Percentiles rank a stretch among this genome's conserved stretches.
These are phyloP conservation scores for Platanthera guangdongensis DNA, from an alignment of 106 monocot genomes.

Conservation along the genomic window DNA sequence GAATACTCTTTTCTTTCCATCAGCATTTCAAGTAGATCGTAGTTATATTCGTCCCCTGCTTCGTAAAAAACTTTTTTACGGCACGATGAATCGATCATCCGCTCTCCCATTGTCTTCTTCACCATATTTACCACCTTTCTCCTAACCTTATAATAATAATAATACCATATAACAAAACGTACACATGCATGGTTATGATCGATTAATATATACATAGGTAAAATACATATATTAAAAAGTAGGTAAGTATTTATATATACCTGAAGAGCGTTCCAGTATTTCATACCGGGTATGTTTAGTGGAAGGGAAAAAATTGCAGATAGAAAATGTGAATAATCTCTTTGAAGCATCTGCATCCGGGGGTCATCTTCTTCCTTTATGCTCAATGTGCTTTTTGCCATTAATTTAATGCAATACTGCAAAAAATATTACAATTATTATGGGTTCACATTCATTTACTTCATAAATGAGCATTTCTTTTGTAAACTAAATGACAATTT, in stretches of 20 bases:
- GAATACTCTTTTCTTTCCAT: slow-evolving; percentile 14
- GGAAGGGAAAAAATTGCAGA: slow-evolving; percentile 5
- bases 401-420: slow-evolving; percentile 22
- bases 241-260: slow-evolving; percentile 3
- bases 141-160: background rate
- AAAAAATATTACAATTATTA: too few relatives aligned
- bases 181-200: too few relatives aligned
- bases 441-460: too few relatives aligned
- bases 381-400: slow-evolving; percentile 14
- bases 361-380: slow-evolving; percentile 6
- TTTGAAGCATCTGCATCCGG: slow-evolving; percentile 3
- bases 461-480: too few relatives aligned
- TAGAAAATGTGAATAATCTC: slow-evolving; percentile 9
- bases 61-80: too few relatives aligned
- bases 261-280: slow-evolving; percentile 17
- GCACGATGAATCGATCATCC: background rate
- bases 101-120: slow-evolving; percentile 7
- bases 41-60: too few relatives aligned
- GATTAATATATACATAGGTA: background rate
- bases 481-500: too few relatives aligned
- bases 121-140: background rate
- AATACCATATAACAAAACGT: too few relatives aligned
- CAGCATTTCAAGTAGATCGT: slow-evolving; percentile 17
- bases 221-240: too few relatives aligned
- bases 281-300: slow-evolving; percentile 15